These are phyloP conservation scores for Geotrichum australiense DNA, from an alignment of 1,139 yeast species.

Conservation along the genomic window DNA sequence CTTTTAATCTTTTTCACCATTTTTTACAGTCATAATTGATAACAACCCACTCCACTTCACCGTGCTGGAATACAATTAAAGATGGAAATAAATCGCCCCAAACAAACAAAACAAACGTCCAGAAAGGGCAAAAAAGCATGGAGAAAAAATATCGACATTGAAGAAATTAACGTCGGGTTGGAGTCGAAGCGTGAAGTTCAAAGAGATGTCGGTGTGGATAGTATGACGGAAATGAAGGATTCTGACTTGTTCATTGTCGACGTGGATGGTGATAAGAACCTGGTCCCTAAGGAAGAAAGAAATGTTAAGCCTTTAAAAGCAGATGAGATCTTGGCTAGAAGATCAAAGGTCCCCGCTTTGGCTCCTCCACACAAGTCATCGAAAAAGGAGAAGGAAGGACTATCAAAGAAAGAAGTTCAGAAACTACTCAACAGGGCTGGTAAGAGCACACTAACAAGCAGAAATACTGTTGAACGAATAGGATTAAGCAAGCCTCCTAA, in stretches of 20 bases:
- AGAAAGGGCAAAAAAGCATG: slow-evolving; percentile 92
- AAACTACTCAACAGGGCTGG: slow-evolving; percentile 77
- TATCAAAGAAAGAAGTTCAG: slow-evolving; percentile 58
- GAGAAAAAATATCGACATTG: slow-evolving; percentile 89
- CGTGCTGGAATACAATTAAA: no score
- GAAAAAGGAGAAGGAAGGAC: slow-evolving; percentile 47
- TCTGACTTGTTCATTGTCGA: slow-evolving; percentile 65
- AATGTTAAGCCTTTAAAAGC: slow-evolving; percentile 47
- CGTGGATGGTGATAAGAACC: slow-evolving; percentile 49
- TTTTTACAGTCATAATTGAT: no score
- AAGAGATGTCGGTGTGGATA: slow-evolving; percentile 38
- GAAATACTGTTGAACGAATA: slow-evolving; percentile 46
- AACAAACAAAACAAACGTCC: slow-evolving; percentile 51
- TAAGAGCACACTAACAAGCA: slow-evolving; percentile 36
- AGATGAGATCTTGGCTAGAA: slow-evolving; percentile 64
- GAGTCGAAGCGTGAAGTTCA: slow-evolving; percentile 64
- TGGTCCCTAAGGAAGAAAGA: slow-evolving; percentile 34
- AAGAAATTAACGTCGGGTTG: slow-evolving; percentile 64
- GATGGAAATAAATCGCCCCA: slow-evolving; percentile 32
- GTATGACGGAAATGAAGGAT: slow-evolving; percentile 21
- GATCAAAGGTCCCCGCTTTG: slow-evolving; percentile 74
- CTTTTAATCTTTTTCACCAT: no score
- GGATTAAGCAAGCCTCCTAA: slow-evolving; percentile 50
- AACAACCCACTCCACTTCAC: no score
- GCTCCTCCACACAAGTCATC: slow-evolving; percentile 36